Conservation (phyloP, 2,329 filamentous ascomycete genomes). For the Colletotrichum spinosum region DNA sequence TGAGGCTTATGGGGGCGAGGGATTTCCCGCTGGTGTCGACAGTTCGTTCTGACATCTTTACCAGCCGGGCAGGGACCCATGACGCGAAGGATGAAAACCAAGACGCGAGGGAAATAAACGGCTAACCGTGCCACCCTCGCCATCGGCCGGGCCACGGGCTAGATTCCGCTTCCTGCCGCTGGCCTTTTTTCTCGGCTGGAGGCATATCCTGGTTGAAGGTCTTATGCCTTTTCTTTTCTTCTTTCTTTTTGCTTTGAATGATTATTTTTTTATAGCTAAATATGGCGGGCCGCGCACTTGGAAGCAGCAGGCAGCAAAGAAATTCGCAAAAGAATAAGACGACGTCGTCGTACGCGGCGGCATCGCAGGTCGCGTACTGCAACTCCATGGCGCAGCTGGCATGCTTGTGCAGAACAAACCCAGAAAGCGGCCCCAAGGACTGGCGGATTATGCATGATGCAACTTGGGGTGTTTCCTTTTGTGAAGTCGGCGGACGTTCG, state of each 20-base stretch:
- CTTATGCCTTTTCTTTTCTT: neutral
- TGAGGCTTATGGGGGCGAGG: constrained; percentile 23
- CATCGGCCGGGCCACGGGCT: constrained; percentile 23
- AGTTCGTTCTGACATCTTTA: neutral
- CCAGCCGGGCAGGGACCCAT: constrained; percentile 20
- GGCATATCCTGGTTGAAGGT: constrained; percentile 8
- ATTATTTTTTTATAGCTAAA: neutral
- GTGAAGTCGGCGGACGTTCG: constrained; percentile 10
- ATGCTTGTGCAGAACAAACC: neutral
- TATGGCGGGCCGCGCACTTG: neutral
- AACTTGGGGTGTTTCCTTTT: constrained; percentile 11
- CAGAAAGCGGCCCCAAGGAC: constrained; percentile 1
- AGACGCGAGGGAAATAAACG: constrained; percentile 4
- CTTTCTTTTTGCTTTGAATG: neutral
- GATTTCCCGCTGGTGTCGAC: constrained; percentile 10
- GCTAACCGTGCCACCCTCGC: constrained; percentile 32
- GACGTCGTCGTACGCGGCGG: neutral
- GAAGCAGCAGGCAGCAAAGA: too few species aligned
- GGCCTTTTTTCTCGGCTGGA: neutral
- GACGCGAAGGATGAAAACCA: constrained; percentile 1
- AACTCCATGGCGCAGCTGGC: constrained; percentile 5
- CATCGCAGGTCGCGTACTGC: constrained; percentile 13
- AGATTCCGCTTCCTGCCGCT: constrained; percentile 25
- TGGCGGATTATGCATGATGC: neutral
- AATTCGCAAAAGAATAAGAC: neutral